A percentile compares a stretch with the other conserved stretches of the same genome.
phyloP scores from a whole-genome alignment of 139 green algal genomes.

The Micractinium conductrix region DNA sequence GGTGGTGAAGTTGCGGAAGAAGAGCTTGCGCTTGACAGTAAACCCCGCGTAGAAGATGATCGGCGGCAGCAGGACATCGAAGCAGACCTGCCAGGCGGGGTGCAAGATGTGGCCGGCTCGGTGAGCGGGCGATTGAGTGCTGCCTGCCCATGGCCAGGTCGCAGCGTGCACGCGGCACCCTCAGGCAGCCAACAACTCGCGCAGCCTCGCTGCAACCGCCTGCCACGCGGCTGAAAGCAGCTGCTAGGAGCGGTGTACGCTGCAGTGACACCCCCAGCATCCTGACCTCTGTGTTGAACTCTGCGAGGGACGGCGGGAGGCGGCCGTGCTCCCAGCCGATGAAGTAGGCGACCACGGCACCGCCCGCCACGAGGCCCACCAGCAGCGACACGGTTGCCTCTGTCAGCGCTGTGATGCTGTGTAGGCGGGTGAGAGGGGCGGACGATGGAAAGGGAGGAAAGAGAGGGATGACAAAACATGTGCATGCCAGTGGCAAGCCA shows the following conservation, averaged over 20 bases:
- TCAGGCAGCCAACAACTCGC: too few species aligned
- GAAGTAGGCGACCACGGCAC: conserved; percentile 43
- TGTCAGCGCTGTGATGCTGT: conserved; percentile 29
- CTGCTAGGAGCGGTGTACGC: too few species aligned
- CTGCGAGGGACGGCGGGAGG: conserved; percentile 56
- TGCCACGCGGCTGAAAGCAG: too few species aligned
- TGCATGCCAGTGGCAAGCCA: too few species aligned
- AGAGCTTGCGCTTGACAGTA: conserved; percentile 85
- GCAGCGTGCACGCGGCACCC: not conserved
- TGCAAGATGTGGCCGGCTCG: too few species aligned
- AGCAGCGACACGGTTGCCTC: conserved; percentile 52
- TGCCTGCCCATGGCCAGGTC: not conserved
- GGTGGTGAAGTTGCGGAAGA: conserved; percentile 57
- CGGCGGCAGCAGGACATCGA: conserved; percentile 76
- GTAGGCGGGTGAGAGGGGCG: not conserved
- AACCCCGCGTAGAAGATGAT: conserved; percentile 90
- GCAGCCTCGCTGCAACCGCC: too few species aligned
- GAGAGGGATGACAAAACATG: too few species aligned
- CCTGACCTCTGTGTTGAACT: conserved; percentile 28
- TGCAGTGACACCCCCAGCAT: too few species aligned
- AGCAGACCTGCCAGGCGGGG: conserved; percentile 4
- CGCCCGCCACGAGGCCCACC: conserved; percentile 43
- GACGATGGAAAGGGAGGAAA: too few species aligned
- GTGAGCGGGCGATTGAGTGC: not conserved
- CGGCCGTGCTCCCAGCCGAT: conserved; percentile 57